A percentile compares a stretch with the other conserved stretches of the same genome.
phyloP scores from a whole-genome alignment of 148 eudicot species.

The Silene latifolia region DNA sequence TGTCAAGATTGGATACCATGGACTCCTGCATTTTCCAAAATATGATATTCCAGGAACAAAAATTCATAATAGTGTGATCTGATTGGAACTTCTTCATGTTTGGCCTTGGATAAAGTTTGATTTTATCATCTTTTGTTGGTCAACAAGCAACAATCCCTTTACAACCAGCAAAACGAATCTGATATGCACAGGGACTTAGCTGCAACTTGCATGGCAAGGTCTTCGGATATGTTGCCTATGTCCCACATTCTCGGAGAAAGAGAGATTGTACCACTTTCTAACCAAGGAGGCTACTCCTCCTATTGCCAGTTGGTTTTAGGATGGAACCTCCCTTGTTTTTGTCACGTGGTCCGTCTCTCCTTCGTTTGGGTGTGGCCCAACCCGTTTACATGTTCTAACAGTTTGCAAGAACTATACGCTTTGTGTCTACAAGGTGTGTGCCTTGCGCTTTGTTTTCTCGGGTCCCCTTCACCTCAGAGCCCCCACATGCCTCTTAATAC shows the following conservation, averaged over 20 bases:
- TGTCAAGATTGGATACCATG: constrained; percentile 58
- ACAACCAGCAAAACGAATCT: constrained; percentile 82
- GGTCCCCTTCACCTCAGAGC: no score
- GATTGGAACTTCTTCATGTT: constrained; percentile 87
- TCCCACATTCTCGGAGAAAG: constrained; percentile 43
- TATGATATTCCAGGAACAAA: constrained; percentile 57
- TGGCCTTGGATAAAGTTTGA: constrained; percentile 47
- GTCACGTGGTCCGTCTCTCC: no score
- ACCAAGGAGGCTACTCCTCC: no score
- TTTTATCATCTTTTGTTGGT: constrained; percentile 46
- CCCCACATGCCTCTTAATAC: no score
- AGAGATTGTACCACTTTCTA: constrained; percentile 55
- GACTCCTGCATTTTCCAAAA: constrained; percentile 76
- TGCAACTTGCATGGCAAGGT: constrained; percentile 78
- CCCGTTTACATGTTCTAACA: no score
- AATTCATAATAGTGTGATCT: constrained; percentile 55
- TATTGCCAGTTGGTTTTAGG: no score
- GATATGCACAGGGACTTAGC: constrained; percentile 79
- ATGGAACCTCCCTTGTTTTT: no score
- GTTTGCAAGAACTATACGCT: no score
- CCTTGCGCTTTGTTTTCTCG: no score
- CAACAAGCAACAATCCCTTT: constrained; percentile 89
- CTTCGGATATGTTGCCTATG: constrained; percentile 70
- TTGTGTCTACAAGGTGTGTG: no score
- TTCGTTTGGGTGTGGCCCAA: no score